These are phyloP conservation scores for Xylaria multiplex DNA, from an alignment of 2,329 filamentous ascomycete genomes.

Conservation along the genomic window DNA sequence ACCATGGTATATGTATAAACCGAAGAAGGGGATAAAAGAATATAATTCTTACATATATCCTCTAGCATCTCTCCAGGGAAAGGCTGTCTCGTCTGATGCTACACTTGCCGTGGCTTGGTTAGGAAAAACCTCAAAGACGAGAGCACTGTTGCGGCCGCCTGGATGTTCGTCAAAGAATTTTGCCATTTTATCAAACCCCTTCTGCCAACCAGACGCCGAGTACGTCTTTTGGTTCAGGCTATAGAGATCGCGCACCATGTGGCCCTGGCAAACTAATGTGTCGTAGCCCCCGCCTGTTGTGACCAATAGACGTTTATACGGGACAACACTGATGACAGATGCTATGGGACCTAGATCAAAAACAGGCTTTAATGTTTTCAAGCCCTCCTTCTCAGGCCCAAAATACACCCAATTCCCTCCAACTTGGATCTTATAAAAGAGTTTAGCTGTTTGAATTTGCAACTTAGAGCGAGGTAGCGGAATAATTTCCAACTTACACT, in stretches of 20 bases:
- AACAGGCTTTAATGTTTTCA: conserved; percentile 31
- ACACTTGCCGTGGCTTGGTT: conserved; percentile 34
- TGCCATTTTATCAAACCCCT: conserved; percentile 36
- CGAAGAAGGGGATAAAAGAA: not conserved
- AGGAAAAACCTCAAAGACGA: conserved; percentile 35
- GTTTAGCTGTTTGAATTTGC: not conserved
- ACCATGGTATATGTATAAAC: no score
- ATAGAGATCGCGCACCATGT: conserved; percentile 18
- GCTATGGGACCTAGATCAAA: conserved; percentile 20
- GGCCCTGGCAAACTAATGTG: not conserved
- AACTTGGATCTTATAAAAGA: conserved; percentile 29
- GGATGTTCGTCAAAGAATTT: conserved; percentile 34
- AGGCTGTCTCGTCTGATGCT: conserved; percentile 39
- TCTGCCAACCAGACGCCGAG: conserved; percentile 19
- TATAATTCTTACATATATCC: conserved; percentile 35
- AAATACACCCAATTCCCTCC: conserved; percentile 33
- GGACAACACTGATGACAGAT: conserved; percentile 13
- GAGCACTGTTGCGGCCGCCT: conserved; percentile 9
- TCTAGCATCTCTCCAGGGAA: conserved; percentile 42
- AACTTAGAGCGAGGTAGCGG: not conserved
- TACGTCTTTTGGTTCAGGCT: conserved; percentile 30
- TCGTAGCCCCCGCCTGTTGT: not conserved
- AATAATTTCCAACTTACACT: not conserved
- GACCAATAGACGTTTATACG: conserved; percentile 12
- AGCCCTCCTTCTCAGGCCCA: conserved; percentile 33